Base-by-base conservation (phyloP, 495 filamentous ascomycete species). In the Talaromyces adpressus region DNA sequence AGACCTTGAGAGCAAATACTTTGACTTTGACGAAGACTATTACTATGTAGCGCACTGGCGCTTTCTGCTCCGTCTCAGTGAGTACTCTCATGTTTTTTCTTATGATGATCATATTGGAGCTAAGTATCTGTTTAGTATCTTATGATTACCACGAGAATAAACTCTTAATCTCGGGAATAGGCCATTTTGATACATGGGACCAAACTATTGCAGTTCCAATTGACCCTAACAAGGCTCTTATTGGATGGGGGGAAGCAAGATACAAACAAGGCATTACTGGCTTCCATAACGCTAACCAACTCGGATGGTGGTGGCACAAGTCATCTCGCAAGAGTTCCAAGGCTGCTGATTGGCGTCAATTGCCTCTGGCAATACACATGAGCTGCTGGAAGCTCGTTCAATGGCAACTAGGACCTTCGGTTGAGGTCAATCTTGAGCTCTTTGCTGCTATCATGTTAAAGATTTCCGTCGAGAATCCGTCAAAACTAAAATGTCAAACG, bases 341-440 rank as follows among this genome's bases (percentile, higher is more conserved):
- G 7, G 7, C 30, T 32, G 30, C 23, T 3, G 57, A 60, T 23
- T 60, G 36, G 57, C 32, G 2, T 5, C n/a, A 20, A 27, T 7
- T 49, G 8, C 39, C 39, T 14, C 18, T 61, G 8, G 23, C 41
- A 20, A 47, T 61, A 2, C 59, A 61, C 25, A 61, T 61, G 59
- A 22, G 59, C 9, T 61, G 59, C 39, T 61, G 59, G 59, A 61
- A 47, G 22, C 18, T 61, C 20, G 59, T 23, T n/a, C 39, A 61
- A 61, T 61, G 59, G 59, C 20, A 47, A 8, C 45, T 61, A n/a
- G 59, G 59, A 12, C 41, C 59, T 25, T 27, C 22, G 0, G 3
- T 61, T 22, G 59, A 29, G n/a, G 11, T 4, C 12, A 61, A 61
- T 20, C 41, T 61, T 3, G 39, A 51, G 39, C 22, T 51, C 9